Evolutionary conservation across 1,139 yeast species (phyloP), one percentile per base, ranked within the genome.

Genomic region (Scheffersomyces stambukii): DNA sequence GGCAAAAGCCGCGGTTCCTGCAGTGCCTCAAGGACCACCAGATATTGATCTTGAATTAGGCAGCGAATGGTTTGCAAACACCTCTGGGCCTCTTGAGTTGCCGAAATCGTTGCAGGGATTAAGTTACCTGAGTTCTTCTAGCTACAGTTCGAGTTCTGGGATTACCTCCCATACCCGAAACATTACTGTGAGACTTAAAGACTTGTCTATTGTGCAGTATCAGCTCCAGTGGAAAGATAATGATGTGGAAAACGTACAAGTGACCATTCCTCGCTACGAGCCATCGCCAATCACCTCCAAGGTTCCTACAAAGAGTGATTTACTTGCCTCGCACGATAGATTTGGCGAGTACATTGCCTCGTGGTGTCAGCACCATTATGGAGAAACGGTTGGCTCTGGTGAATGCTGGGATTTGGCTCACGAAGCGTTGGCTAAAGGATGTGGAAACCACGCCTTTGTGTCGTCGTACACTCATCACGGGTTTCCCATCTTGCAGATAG

Each of bases 341-440:
- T 74, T 58, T 44, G 77, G 79, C 3, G 70, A 66, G 15, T 65
- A 72, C 38, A 70, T 81, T 8, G 86, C 84, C 4, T 52, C 66
- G 13, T 81, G 85, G 84, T 64, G 76, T 42, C 81, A 78, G 42
- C 67, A 67, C 22, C 64, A 65, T 24, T 45, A 57, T 26, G 82
- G 81, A 2, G 60, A 63, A 26, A 64, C 63, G 31, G 82, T 81
- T 6, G 85, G 84, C 2, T 55, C 72, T 29, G 91, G 91, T 7
- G 89, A 81, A 46, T 81, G 91, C 53, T 81, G 89, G 89, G 82
- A 83, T 23, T 62, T 81, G 35, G 89, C 86, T 1, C 68, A 69
- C 30, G 75, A 76, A 31, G 85, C 86, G 0, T 57, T 81, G 21
- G 56, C 60, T 28, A 67, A 71, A 34, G 77, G 79, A 0, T 75